phyloP scores from a whole-genome alignment of 495 filamentous ascomycete genomes.

The Barbatosphaeria neglecta region DNA sequence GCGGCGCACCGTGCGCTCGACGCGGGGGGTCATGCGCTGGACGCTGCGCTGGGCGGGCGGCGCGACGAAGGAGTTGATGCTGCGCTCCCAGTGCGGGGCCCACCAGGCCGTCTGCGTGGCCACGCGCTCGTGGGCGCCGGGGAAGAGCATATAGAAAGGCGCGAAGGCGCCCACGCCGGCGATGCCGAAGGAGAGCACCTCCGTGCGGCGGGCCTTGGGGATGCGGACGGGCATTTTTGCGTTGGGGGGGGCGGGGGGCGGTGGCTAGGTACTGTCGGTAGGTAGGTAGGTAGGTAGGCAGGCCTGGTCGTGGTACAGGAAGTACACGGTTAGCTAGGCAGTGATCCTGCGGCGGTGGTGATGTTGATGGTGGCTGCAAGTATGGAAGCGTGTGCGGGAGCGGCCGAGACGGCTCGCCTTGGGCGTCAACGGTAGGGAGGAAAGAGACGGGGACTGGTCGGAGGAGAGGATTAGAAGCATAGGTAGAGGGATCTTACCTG shows the following conservation, averaged over 20 bases:
- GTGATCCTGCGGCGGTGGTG: too few species aligned
- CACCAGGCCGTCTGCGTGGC: slow-evolving; percentile 30
- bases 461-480: too few species aligned
- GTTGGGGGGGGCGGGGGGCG: too few species aligned
- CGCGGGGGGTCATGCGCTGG: slow-evolving; percentile 27
- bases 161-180: slow-evolving; percentile 32
- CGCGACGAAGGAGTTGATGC: slow-evolving; percentile 31
- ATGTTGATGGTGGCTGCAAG: too few species aligned
- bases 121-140: slow-evolving; percentile 33
- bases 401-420: too few species aligned
- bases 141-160: slow-evolving; percentile 36
- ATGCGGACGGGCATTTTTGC: slow-evolving; percentile 39
- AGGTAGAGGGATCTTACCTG: too few species aligned
- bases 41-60: slow-evolving; percentile 28
- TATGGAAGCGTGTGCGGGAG: too few species aligned
- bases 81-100: slow-evolving; percentile 40
- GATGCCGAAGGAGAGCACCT: slow-evolving; percentile 29
- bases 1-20: slow-evolving; percentile 25
- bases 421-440: too few species aligned
- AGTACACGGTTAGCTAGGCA: too few species aligned
- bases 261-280: background rate
- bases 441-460: too few species aligned
- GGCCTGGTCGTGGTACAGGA: too few species aligned
- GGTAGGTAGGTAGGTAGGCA: too few species aligned
- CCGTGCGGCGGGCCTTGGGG: slow-evolving; percentile 24